Evolutionary conservation across 768 basidiomycete genomes (phyloP).

Genomic region (Phlebiopsis flavidoalba): DNA sequence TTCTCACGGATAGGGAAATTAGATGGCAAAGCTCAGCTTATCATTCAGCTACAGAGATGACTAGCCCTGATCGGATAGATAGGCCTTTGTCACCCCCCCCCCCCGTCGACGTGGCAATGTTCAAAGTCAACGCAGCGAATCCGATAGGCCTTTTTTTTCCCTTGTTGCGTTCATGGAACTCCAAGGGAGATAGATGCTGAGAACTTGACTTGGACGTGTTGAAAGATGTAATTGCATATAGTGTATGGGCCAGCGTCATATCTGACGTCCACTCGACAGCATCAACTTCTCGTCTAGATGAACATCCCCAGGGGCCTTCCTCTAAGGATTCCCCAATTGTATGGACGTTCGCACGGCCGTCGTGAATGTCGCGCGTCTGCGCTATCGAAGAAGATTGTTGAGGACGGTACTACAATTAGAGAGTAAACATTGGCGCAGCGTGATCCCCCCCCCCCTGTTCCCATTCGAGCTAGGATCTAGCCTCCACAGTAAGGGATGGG

Average conservation of each 20-base stretch:
- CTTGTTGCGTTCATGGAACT: neutral
- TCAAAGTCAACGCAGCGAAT: too few relatives aligned
- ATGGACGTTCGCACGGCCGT: constrained; percentile 6
- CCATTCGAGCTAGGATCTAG: constrained; percentile 9
- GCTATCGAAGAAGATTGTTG: neutral
- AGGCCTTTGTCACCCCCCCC: too few relatives aligned
- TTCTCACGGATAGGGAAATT: too few relatives aligned
- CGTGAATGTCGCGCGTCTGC: neutral
- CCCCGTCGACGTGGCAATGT: too few relatives aligned
- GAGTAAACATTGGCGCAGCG: constrained; percentile 4
- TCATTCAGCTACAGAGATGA: too few relatives aligned
- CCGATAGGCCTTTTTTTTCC: too few relatives aligned
- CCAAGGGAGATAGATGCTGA: neutral
- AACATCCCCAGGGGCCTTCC: constrained; percentile 11
- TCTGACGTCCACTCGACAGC: neutral
- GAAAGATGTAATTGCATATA: constrained; percentile 7
- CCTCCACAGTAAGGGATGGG: constrained; percentile 15
- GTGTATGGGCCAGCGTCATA: constrained; percentile 1
- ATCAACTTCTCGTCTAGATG: neutral
- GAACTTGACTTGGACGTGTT: constrained; percentile 2
- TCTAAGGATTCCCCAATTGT: constrained; percentile 14
- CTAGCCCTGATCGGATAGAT: too few relatives aligned
- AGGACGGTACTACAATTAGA: neutral
- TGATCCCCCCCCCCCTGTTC: too few relatives aligned
- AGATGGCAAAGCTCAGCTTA: too few relatives aligned